These are phyloP conservation scores for Colletotrichum sp. DNA, from an alignment of 2,329 filamentous ascomycete species.

Conservation along the genomic window DNA sequence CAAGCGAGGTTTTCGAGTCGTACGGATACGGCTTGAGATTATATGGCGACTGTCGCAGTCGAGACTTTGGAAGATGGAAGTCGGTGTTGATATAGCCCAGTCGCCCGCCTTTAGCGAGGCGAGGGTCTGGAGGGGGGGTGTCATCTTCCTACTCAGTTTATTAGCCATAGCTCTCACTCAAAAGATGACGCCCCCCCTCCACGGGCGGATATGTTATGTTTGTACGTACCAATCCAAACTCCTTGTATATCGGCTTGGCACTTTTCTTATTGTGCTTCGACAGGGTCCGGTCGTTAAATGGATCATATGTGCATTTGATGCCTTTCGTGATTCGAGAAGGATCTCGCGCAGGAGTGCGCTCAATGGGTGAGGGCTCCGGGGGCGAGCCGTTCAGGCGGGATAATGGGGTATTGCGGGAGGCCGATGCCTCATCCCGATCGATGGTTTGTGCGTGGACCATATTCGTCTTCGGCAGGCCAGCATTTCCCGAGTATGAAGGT, in stretches of 20 bases:
- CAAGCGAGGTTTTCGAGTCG: conserved; percentile 83
- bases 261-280: conserved; percentile 59
- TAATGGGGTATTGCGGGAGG: conserved; percentile 30
- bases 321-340: conserved; percentile 58
- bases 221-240: conserved; percentile 72
- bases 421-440: conserved; percentile 35
- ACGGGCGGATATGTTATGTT: conserved; percentile 40
- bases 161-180: conserved; percentile 62
- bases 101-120: conserved; percentile 72
- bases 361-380: conserved; percentile 34
- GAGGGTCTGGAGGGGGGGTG: conserved; percentile 80
- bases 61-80: conserved; percentile 74
- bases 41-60: conserved; percentile 75
- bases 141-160: conserved; percentile 76
- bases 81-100: conserved; percentile 73
- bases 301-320: conserved; percentile 66
- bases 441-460: conserved; percentile 57
- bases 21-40: conserved; percentile 81
- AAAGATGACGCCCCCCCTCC: conserved; percentile 67
- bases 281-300: conserved; percentile 56
- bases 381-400: conserved; percentile 35
- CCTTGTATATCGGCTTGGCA: conserved; percentile 65
- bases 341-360: conserved; percentile 63
- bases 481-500: conserved; percentile 52
- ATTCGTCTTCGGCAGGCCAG: conserved; percentile 57